Percentiles rank a stretch among this genome's conserved stretches.
phyloP scores from a whole-genome alignment of 2,329 filamentous ascomycete species.

The Apiospora pterosperma region DNA sequence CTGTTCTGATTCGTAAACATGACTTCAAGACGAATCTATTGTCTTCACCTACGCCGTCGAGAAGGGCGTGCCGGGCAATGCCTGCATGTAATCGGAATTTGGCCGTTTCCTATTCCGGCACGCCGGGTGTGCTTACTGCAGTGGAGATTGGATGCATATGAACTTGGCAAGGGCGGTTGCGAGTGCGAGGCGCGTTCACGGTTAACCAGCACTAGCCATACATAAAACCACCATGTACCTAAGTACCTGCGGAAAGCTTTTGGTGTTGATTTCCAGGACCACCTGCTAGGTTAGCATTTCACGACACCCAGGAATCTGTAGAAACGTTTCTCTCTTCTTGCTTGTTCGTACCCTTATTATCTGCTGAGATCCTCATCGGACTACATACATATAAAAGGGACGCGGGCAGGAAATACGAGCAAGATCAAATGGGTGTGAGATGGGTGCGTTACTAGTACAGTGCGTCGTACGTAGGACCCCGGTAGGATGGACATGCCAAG shows the following conservation, averaged over 20 bases:
- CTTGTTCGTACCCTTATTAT: not conserved
- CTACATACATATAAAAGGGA: not conserved
- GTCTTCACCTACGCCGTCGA: not conserved
- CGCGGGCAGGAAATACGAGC: not conserved
- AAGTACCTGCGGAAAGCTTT: not conserved
- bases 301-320: not conserved
- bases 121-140: not conserved
- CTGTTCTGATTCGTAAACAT: not conserved
- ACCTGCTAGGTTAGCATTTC: too few relatives aligned
- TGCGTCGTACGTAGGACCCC: not conserved
- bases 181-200: not conserved
- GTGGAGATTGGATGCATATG: slow-evolving; percentile 1
- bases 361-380: not conserved
- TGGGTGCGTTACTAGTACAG: not conserved
- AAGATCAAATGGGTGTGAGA: not conserved
- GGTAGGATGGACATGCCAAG: not conserved
- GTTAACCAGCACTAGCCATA: not conserved
- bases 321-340: not conserved
- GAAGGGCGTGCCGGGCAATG: not conserved
- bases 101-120: slow-evolving; percentile 2
- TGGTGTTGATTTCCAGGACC: not conserved
- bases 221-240: too few relatives aligned
- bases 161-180: not conserved
- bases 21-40: not conserved
- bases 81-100: not conserved